These are phyloP conservation scores for Trichoderma sp. DNA, from an alignment of 2,329 filamentous ascomycete species.

Conservation along the genomic window DNA sequence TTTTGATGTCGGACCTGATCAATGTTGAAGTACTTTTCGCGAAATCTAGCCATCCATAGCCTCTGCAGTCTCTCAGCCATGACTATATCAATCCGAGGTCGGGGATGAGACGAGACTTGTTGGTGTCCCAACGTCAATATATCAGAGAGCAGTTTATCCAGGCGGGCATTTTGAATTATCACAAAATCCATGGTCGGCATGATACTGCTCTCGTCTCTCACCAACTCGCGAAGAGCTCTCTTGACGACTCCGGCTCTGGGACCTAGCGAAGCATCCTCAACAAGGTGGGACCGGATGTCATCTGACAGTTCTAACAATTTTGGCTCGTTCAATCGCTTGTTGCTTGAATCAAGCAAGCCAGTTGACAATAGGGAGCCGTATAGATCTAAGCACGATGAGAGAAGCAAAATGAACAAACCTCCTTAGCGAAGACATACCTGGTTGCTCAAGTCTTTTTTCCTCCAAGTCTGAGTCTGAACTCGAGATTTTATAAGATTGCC, in stretches of 20 bases:
- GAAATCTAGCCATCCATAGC: constrained; percentile 48
- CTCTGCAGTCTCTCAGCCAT: constrained; percentile 43
- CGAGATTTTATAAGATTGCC: neutral
- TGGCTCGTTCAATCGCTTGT: constrained; percentile 8
- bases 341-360: neutral
- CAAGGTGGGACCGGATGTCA: constrained; percentile 41
- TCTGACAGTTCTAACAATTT: constrained; percentile 45
- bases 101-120: constrained; percentile 30
- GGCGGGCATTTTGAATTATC: constrained; percentile 40
- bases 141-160: constrained; percentile 50
- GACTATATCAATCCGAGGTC: constrained; percentile 38
- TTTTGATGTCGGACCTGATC: constrained; percentile 45
- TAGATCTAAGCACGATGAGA: neutral
- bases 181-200: constrained; percentile 40
- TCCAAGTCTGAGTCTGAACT: neutral
- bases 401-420: neutral
- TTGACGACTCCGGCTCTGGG: constrained; percentile 39
- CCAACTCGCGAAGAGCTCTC: constrained; percentile 41
- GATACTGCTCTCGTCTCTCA: constrained; percentile 41
- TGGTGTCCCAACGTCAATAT: constrained; percentile 37
- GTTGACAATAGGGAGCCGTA: neutral
- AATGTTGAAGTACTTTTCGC: constrained; percentile 47
- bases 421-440: neutral
- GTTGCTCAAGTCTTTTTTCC: neutral
- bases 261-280: constrained; percentile 35